Base-by-base conservation (phyloP, 139 green algal species). In the Picochlorum sp. region DNA sequence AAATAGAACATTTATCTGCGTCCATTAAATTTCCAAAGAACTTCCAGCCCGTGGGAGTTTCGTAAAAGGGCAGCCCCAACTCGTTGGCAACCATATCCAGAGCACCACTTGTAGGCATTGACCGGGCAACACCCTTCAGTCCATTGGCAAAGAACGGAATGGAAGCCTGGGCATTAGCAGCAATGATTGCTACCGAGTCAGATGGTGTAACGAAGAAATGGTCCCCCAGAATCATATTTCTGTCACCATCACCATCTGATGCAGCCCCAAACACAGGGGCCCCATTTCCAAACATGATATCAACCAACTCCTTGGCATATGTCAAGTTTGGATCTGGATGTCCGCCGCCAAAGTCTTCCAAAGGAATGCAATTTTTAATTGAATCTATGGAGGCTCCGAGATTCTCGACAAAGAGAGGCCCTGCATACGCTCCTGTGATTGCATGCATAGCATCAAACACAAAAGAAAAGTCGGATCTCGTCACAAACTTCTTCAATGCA, bases 11-110 rank as follows among this genome's bases (percentile, higher is more conserved):
- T 75, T 91, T 80, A 54, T 81, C 88, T 40, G 88, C 84, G 58
- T 98, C 91, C 91, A 98, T 98, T 10, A 98, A 84, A 75, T 97
- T 98, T 71, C 90, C 88, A 53, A 98, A 98, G 78, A 94, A 98
- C 75, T 98, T 98, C 91, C 92, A 98, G 54, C 91, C 91, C 16
- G 93, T 99, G 58, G 93, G 93, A 0, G 90, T 89, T 78, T 98
- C 89, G 70, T 94, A 96, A 74, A 96, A 96, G 74, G 87, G 93
- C 63, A 98, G 63, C 24, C 74, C 64, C 50, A 96, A 73, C 35
- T 75, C 73, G 33, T 75, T 35, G 3, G 93, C 93, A 50, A 99
- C 93, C 8, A 83, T 78, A 77, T 99, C 93, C 51, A 98, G 74
- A 0, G 93, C 93, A n/a, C 67, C 91, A 39, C 67, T 79, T 33